Evolutionary conservation across 768 basidiomycete genomes (phyloP), one percentile per base, ranked within the genome.

Genomic region (Tulasnella sp.): DNA sequence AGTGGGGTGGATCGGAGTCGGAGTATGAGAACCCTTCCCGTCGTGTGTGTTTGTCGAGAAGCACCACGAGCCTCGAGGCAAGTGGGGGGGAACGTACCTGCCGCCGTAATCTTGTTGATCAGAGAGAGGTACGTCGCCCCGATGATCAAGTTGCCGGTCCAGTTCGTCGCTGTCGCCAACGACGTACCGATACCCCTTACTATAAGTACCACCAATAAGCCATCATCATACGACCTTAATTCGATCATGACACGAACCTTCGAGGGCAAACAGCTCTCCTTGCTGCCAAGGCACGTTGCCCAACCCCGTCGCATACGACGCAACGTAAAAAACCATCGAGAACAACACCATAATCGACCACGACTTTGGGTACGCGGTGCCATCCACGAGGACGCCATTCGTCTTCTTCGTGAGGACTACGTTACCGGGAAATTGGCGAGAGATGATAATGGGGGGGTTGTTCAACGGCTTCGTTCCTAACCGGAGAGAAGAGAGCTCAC

Each of bases 231-330:
- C 14, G 37, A n/a, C 22, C 14, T 71, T 12, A 31, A 45, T 36
- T 15, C 3, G 52, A 71, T 67, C 29, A 67, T 4, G 37, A n/a
- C 17, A 81, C 83, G 37, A 54, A 88, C 89, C 89, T 85, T 93
- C 91, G 49, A 94, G 86, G 25, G 86, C 85, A 83, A 94, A 94
- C 14, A 95, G 86, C 81, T 94, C 93, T 64, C 92, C 92, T 82
- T 93, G 93, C 80, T 93, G 92, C 93, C 93, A 94, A 0, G 93
- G 93, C 1, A 93, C 89, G 79, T 92, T 92, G 0, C 92, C 92
- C 19, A 93, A 83, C 4, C 92, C 91, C 2, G 88, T 91, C 0
- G 92, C 93, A 80, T 94, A 95, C 12, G 90, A 90, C 0, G 91
- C 91, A 29, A 93, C 92, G 82, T 91, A 94, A 79, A 92, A 81